phyloP scores from a whole-genome alignment of 148 eudicot species.

The Mesembryanthemum crystallinum region DNA sequence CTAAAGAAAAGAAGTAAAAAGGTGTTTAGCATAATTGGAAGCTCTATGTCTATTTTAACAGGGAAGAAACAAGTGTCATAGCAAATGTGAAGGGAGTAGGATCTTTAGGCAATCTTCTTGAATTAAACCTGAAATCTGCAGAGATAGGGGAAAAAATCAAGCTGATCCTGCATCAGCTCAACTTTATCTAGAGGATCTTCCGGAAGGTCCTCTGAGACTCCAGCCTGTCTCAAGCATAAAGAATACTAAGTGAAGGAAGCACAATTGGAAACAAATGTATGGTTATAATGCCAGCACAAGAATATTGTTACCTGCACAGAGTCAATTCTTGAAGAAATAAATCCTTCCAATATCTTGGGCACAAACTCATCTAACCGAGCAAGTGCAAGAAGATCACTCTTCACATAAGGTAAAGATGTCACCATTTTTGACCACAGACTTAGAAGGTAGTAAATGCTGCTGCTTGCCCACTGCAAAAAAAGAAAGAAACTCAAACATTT shows the following conservation, averaged over 20 bases:
- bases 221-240: constrained; percentile 45
- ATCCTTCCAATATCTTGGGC: constrained; percentile 80
- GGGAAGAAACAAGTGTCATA: constrained; percentile 6
- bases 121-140: constrained; percentile 77
- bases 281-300: neutral
- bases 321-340: constrained; percentile 84
- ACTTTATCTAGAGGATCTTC: constrained; percentile 88
- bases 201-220: constrained; percentile 58
- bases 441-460: constrained; percentile 88
- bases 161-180: constrained; percentile 93
- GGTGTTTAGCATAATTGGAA: neutral
- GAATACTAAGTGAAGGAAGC: constrained; percentile 3
- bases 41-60: neutral
- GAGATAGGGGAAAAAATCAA: constrained; percentile 72
- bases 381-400: constrained; percentile 58
- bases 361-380: constrained; percentile 71
- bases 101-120: neutral
- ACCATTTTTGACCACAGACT: constrained; percentile 93
- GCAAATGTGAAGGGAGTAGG: constrained; percentile 7
- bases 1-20: neutral
- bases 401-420: constrained; percentile 68
- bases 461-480: constrained; percentile 80
- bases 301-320: constrained; percentile 57
- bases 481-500: constrained; percentile 6
- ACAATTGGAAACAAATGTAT: constrained; percentile 4